A percentile compares a stretch with the other conserved stretches of the same genome.
Conservation (phyloP, 1,284 basidiomycete genomes). For the Apiotrichum mycotoxinovorans region DNA sequence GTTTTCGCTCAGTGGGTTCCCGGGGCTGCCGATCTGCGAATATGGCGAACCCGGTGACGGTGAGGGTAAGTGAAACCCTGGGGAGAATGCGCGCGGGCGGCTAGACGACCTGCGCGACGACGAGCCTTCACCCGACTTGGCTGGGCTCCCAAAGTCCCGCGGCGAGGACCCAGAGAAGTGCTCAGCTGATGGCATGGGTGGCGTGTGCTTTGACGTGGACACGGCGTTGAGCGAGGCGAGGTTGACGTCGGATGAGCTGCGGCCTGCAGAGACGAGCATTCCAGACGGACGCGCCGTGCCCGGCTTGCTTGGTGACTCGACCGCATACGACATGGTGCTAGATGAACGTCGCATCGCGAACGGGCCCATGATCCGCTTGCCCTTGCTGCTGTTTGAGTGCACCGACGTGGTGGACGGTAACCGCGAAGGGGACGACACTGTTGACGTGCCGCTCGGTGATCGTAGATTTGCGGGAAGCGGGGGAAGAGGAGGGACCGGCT, state of each 20-base stretch:
- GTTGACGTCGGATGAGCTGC: neutral
- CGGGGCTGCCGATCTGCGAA: neutral
- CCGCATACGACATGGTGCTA: constrained; percentile 25
- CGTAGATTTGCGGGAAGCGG: constrained; percentile 35
- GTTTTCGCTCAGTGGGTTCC: constrained; percentile 9
- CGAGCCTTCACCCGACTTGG: neutral
- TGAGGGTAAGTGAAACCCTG: constrained; percentile 42
- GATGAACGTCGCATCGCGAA: constrained; percentile 32
- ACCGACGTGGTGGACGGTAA: constrained; percentile 8
- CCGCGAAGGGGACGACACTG: neutral
- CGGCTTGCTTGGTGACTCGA: constrained; percentile 7
- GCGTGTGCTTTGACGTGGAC: too few relatives aligned
- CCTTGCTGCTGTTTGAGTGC: neutral
- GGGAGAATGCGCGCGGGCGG: constrained; percentile 31
- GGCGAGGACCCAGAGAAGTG: too few relatives aligned
- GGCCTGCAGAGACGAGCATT: neutral
- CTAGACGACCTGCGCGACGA: neutral
- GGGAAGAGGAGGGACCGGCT: constrained; percentile 30
- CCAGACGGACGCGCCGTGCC: neutral
- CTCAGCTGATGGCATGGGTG: too few relatives aligned
- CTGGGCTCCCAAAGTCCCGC: neutral
- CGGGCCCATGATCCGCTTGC: constrained; percentile 5
- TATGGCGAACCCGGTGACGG: constrained; percentile 41
- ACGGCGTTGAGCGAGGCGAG: too few relatives aligned
- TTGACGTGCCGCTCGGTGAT: constrained; percentile 23